A percentile compares a stretch with the other conserved stretches of the same genome.
phyloP scores from a whole-genome alignment of 1,284 basidiomycete species.

The Cystobasidiaceae sp. region DNA sequence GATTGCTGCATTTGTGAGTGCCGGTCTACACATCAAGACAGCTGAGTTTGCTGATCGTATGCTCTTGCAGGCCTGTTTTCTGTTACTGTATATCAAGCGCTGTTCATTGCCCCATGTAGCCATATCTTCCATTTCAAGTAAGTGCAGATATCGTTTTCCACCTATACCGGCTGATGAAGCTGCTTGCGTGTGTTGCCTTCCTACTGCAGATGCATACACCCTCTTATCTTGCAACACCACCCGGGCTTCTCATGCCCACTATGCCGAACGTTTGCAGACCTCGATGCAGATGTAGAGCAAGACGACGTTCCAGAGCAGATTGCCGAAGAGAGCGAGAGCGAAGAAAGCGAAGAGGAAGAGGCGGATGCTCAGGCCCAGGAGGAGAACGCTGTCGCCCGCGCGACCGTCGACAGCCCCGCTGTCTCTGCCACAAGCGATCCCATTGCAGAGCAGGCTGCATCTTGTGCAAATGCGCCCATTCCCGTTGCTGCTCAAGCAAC shows the following conservation, averaged over 20 bases:
- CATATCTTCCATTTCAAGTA: slow-evolving; percentile 77
- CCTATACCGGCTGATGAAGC: neutral
- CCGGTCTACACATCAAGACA: neutral
- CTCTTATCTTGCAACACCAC: slow-evolving; percentile 76
- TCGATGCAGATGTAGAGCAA: slow-evolving; percentile 92
- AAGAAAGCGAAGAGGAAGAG: slow-evolving; percentile 73
- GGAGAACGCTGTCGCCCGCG: slow-evolving; percentile 50
- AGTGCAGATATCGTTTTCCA: slow-evolving; percentile 25
- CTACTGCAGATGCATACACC: slow-evolving; percentile 93
- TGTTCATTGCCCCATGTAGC: slow-evolving; percentile 76
- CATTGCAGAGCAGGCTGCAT: neutral
- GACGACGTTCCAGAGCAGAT: slow-evolving; percentile 46
- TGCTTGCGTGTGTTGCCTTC: neutral
- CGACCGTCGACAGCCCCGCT: neutral
- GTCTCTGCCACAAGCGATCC: neutral
- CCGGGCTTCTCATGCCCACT: slow-evolving; percentile 93
- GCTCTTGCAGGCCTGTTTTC: slow-evolving; percentile 66
- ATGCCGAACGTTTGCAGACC: slow-evolving; percentile 66
- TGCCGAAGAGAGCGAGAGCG: slow-evolving; percentile 52
- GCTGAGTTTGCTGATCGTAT: slow-evolving; percentile 4
- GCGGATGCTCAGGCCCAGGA: slow-evolving; percentile 89
- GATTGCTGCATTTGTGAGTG: slow-evolving; percentile 89
- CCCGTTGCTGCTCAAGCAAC: neutral
- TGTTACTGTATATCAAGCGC: slow-evolving; percentile 88
- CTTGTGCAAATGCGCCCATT: neutral